Evolutionary conservation across 2,329 filamentous ascomycete genomes (phyloP).

Genomic region (Zymoseptoria pseudotritici): DNA sequence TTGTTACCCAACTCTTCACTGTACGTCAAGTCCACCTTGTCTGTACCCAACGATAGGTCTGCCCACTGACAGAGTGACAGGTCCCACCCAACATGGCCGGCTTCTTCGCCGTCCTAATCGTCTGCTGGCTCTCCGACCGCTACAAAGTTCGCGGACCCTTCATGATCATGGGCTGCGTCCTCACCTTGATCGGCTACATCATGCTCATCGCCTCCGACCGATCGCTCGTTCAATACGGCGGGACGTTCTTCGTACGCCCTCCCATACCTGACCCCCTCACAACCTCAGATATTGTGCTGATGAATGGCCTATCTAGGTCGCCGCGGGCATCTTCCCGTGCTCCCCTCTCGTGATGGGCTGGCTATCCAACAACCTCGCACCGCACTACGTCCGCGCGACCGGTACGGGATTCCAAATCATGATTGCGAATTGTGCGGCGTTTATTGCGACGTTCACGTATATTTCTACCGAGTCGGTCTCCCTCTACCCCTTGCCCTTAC

Average conservation of each 20-base stretch:
- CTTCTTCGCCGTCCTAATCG: slow-evolving; percentile 19
- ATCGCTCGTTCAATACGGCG: slow-evolving; percentile 30
- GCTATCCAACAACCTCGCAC: slow-evolving; percentile 39
- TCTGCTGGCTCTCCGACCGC: slow-evolving; percentile 21
- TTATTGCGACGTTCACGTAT: slow-evolving; percentile 40
- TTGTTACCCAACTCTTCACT: slow-evolving; percentile 33
- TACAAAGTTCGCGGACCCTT: slow-evolving; percentile 26
- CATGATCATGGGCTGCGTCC: slow-evolving; percentile 18
- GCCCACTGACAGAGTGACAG: too few species aligned
- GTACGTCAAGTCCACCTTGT: slow-evolving; percentile 1
- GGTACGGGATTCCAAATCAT: slow-evolving; percentile 36
- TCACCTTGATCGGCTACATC: slow-evolving; percentile 32
- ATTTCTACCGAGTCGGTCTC: slow-evolving; percentile 29
- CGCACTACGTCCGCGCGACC: slow-evolving; percentile 37
- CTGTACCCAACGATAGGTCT: too few species aligned
- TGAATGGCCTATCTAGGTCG: slow-evolving; percentile 10
- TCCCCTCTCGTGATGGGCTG: slow-evolving; percentile 29
- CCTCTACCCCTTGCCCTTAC: background rate
- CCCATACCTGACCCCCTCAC: too few species aligned
- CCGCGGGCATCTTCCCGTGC: slow-evolving; percentile 25
- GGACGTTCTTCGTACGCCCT: slow-evolving; percentile 29
- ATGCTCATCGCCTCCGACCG: slow-evolving; percentile 29
- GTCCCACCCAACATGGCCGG: slow-evolving; percentile 30
- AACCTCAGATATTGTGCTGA: too few species aligned
- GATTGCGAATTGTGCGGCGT: slow-evolving; percentile 36